Evolutionary conservation across 2,329 filamentous ascomycete genomes (phyloP), one percentile per base, ranked within the genome.

Genomic region (Aspergillus carbonarius): DNA sequence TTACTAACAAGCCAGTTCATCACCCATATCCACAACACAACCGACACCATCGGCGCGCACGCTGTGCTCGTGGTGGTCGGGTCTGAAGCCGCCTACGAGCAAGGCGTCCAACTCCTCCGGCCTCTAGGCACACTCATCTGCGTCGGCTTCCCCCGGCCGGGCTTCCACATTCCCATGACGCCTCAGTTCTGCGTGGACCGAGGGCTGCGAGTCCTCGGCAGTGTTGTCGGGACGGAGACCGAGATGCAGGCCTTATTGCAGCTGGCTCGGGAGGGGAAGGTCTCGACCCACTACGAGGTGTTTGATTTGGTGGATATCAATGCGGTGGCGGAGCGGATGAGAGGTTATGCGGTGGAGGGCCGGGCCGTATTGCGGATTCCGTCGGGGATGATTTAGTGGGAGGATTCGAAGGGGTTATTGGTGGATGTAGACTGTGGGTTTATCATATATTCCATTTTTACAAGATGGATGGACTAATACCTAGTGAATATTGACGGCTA

Each of bases 241-340:
- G 74, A 78, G 58, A 75, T 78, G 74, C 68, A 76, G 15, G 76
- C 74, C 46, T 63, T 78, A 1, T 62, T 78, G 6, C 68, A 75
- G 48, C 61, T 74, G 42, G 74, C 74, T 3, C 55, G 71, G 13
- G 62, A 73, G 32, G 73, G 74, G 6, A 73, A 72, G 34, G 76
- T 68, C 1, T 59, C 60, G 17, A 64, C 65, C 0, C 54, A 65
- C 13, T 59, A 65, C 27, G 34, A 67, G 5, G 68, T 72, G 5
- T 65, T 68, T 44, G 59, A 64, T 1, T 67, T 72, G 12, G 60
- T 62, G 18, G 58, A 68, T 39, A 62, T 66, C 6, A 66, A 70
- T 47, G 56, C 64, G 27, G 61, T 70, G 15, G 57, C 67, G 64
- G 63, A 59, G 52, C 64, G 55, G 54, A 60, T 72, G 50, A 60